phyloP scores from a whole-genome alignment of 768 basidiomycete genomes.

The Kwoniella bestiolae region DNA sequence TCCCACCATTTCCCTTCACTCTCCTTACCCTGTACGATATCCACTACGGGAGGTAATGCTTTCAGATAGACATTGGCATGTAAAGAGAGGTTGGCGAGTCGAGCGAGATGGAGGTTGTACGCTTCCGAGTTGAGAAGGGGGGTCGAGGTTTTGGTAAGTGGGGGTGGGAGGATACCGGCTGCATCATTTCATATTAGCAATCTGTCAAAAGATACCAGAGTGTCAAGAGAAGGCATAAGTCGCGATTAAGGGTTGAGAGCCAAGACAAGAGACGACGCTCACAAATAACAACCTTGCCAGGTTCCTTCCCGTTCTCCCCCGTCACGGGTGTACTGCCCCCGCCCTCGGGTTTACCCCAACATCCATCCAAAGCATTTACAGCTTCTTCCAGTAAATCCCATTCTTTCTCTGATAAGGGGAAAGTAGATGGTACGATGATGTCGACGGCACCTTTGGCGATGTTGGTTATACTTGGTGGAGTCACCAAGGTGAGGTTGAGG shows the following conservation, averaged over 20 bases:
- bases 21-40: slow-evolving; percentile 10
- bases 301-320: slow-evolving; percentile 14
- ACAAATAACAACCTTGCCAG: slow-evolving; percentile 48
- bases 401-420: slow-evolving; percentile 34
- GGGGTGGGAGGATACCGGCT: slow-evolving; percentile 53
- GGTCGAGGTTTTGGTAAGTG: slow-evolving; percentile 37
- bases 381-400: slow-evolving; percentile 50
- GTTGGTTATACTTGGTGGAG: slow-evolving; percentile 40
- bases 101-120: slow-evolving; percentile 42
- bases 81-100: slow-evolving; percentile 46
- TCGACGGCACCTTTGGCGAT: slow-evolving; percentile 43
- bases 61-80: slow-evolving; percentile 48
- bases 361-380: slow-evolving; percentile 36
- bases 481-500: slow-evolving; percentile 38
- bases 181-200: no score
- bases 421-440: slow-evolving; percentile 43
- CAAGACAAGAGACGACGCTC: no score
- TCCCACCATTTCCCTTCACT: slow-evolving; percentile 37
- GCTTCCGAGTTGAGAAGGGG: slow-evolving; percentile 28
- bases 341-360: slow-evolving; percentile 12
- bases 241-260: no score
- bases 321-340: slow-evolving; percentile 8
- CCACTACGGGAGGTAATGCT: slow-evolving; percentile 45
- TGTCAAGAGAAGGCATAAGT: no score
- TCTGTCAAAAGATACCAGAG: no score